Evolutionary conservation across 345 rosid species (phyloP).

Genomic region (Rhizophora mangle): DNA sequence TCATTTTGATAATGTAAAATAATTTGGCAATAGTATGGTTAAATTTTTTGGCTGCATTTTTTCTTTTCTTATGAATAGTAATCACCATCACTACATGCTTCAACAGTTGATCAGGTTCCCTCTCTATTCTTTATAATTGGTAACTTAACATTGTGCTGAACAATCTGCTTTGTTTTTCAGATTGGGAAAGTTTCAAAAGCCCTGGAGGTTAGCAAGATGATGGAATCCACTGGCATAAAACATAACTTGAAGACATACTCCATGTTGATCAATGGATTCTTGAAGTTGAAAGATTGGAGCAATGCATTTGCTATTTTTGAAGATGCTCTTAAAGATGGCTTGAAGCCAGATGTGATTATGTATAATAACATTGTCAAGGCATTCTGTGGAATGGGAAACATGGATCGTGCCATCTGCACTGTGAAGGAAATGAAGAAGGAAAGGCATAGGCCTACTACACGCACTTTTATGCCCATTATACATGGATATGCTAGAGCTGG

Average conservation of each 20-base stretch:
- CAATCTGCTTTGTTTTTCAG: constrained; percentile 34
- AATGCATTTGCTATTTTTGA: constrained; percentile 88
- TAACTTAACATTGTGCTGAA: background rate
- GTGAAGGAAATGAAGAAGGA: constrained; percentile 87
- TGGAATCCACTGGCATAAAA: constrained; percentile 68
- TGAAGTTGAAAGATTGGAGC: constrained; percentile 90
- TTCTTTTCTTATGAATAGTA: background rate
- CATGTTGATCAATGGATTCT: constrained; percentile 89
- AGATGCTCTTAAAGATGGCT: constrained; percentile 65
- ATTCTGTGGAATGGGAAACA: constrained; percentile 97
- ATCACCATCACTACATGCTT: background rate
- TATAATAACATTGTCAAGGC: constrained; percentile 82
- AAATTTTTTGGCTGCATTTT: too few species aligned
- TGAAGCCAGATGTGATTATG: constrained; percentile 84
- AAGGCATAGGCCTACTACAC: constrained; percentile 76
- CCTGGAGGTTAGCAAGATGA: constrained; percentile 70
- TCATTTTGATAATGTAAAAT: background rate
- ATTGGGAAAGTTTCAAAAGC: constrained; percentile 84
- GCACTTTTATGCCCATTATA: constrained; percentile 90
- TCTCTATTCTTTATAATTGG: background rate
- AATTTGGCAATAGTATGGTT: too few species aligned
- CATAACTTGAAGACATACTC: constrained; percentile 95
- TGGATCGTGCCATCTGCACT: constrained; percentile 79
- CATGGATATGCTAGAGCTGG: constrained; percentile 79
- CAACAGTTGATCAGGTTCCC: background rate